Conservation (phyloP, 2,329 filamentous ascomycete genomes). For the Colletotrichum tabaci region DNA sequence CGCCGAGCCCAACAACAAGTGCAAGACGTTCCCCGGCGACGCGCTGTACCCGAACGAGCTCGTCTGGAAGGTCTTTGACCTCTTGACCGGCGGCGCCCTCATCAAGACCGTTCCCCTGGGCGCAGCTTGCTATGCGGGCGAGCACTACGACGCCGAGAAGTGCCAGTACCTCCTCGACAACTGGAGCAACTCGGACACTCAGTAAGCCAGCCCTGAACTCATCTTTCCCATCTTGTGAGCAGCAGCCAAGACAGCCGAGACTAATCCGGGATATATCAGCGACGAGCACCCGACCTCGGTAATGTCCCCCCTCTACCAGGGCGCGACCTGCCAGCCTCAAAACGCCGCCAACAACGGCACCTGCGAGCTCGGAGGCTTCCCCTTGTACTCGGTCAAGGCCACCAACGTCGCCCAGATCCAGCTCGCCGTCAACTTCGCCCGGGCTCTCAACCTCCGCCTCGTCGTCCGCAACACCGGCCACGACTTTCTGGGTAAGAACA, state of each 20-base stretch:
- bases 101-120: conserved; percentile 52
- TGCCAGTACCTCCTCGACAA: conserved; percentile 48
- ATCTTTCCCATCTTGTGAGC: neutral
- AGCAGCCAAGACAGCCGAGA: neutral
- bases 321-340: conserved; percentile 54
- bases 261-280: conserved; percentile 43
- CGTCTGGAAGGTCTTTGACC: conserved; percentile 53
- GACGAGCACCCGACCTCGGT: conserved; percentile 56
- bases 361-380: conserved; percentile 60
- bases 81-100: conserved; percentile 51
- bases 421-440: conserved; percentile 62
- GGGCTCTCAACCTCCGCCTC: conserved; percentile 63
- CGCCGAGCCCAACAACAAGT: conserved; percentile 44
- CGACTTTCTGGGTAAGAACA: conserved; percentile 67
- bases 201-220: conserved; percentile 39
- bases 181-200: conserved; percentile 47
- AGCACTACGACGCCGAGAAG: conserved; percentile 47
- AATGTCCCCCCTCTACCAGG: conserved; percentile 58
- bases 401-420: conserved; percentile 61
- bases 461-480: conserved; percentile 69
- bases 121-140: conserved; percentile 50
- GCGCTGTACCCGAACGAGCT: conserved; percentile 46
- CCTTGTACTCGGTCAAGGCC: conserved; percentile 58
- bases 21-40: conserved; percentile 53
- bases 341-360: conserved; percentile 45